Evolutionary conservation across 495 filamentous ascomycete genomes (phyloP).

Genomic region (Penicillium argentinense): DNA sequence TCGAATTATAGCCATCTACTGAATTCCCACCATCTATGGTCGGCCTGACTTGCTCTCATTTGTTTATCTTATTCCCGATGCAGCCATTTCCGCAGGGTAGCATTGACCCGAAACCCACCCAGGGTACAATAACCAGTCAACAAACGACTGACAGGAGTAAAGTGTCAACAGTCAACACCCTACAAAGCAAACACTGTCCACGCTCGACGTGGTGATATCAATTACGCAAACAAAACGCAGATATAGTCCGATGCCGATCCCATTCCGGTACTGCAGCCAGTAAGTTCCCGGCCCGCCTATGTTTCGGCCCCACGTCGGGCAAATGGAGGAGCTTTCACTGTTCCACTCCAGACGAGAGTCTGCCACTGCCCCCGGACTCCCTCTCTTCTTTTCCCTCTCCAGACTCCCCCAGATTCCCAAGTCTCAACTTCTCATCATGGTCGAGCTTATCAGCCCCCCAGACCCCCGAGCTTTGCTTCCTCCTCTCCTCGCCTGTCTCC

Average conservation of each 20-base stretch:
- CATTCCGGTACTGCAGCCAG: neutral
- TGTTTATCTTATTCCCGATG: neutral
- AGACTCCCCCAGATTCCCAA: neutral
- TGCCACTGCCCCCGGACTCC: slow-evolving; percentile 1
- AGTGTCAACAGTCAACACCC: neutral
- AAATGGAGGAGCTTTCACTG: slow-evolving; percentile 1
- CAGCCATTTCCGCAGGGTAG: neutral
- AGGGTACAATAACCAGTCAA: neutral
- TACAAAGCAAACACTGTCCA: too few species aligned
- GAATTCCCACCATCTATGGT: too few species aligned
- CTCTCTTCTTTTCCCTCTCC: slow-evolving; percentile 1
- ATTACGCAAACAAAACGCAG: neutral
- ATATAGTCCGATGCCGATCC: neutral
- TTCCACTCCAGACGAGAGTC: slow-evolving; percentile 1
- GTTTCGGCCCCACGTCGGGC: slow-evolving; percentile 28
- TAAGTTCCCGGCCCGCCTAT: slow-evolving; percentile 1
- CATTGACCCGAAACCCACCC: neutral
- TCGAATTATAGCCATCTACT: too few species aligned
- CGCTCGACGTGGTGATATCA: too few species aligned
- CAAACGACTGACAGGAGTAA: neutral
- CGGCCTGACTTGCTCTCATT: too few species aligned
- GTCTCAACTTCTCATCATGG: slow-evolving; percentile 33
- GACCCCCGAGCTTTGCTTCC: slow-evolving; percentile 64
- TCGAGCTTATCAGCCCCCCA: slow-evolving; percentile 61
- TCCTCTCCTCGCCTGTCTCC: slow-evolving; percentile 82